Evolutionary conservation across 1,284 basidiomycete species (phyloP), one percentile per base, ranked within the genome.

Genomic region (Paramarasmius palmivorus): DNA sequence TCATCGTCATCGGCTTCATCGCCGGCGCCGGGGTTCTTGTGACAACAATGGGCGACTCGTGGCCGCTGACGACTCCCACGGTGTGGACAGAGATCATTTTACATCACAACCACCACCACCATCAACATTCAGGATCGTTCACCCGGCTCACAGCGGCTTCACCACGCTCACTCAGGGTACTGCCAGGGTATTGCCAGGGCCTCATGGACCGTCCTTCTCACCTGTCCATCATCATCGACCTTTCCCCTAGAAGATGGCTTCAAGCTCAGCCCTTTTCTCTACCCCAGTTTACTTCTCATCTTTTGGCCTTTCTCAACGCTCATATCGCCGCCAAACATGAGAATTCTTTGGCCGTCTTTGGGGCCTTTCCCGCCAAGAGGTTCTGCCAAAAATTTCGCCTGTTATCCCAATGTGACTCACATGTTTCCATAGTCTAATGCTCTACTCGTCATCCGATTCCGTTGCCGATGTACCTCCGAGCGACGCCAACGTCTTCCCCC

Each of bases 271-370:
- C 86, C 1, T 71, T 94, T 10, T 68, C 83, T 0, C 75, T 95
- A 23, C 68, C 78, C 22, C 66, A 79, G 2, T 94, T 94, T 69
- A 74, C 94, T 49, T 82, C 88, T 0, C 89, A 93, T 60, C 76
- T 97, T 12, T 82, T 97, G 55, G 88, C 93, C 20, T 97, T 98
- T 63, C 75, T 96, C 61, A 98, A 99, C 64, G 85, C 94, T 1
- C 95, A 98, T 71, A 82, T 96, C 55, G 94, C 95, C 0, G 83
- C 88, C 61, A 85, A 90, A 59, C 90, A 95, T 73, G 93, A 95
- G 63, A 99, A 98, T 68, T 86, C 90, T 5, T 77, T 98, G 15
- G 91, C 94, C 3, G 89, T 98, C 41, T 97, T 95, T 67, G 95
- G 87, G 6, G 94, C 93, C 5, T 80, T 93, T 54, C 89, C 90